These are phyloP conservation scores for Heterobasidion irregulare DNA, from an alignment of 1,284 basidiomycete species.

Conservation along the genomic window DNA sequence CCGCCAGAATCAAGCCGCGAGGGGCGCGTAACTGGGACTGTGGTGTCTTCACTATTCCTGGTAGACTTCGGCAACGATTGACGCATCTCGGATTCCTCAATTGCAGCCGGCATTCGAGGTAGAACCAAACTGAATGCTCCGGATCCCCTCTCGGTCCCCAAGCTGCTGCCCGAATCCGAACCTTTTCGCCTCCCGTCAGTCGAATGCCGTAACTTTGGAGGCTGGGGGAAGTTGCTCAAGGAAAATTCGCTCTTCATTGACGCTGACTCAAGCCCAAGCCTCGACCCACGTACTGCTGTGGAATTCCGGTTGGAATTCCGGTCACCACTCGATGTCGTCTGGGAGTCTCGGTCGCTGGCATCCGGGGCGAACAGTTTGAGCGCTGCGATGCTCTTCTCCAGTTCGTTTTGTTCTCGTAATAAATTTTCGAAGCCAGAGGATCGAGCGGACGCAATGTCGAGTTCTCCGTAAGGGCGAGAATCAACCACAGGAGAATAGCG, in stretches of 20 bases:
- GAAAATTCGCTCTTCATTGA: constrained; percentile 55
- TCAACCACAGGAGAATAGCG: constrained; percentile 3
- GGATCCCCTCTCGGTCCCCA: neutral
- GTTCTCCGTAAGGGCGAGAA: neutral
- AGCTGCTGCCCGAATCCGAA: neutral
- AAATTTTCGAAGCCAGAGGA: constrained; percentile 37
- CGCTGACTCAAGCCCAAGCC: constrained; percentile 15
- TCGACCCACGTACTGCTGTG: neutral
- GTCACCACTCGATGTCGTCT: neutral
- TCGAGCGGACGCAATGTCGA: constrained; percentile 15
- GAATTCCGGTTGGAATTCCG: constrained; percentile 5
- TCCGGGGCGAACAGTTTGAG: constrained; percentile 39
- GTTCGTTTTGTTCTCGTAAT: constrained; percentile 51
- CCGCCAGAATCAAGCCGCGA: constrained; percentile 33
- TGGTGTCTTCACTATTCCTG: constrained; percentile 19
- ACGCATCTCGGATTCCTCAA: constrained; percentile 5
- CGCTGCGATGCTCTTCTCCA: constrained; percentile 57
- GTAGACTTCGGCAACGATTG: constrained; percentile 24
- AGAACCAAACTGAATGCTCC: constrained; percentile 13
- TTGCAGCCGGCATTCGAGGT: constrained; percentile 18
- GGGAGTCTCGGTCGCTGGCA: neutral
- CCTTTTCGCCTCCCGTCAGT: constrained; percentile 2
- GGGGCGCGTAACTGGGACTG: constrained; percentile 9
- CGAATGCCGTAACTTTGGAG: constrained; percentile 32
- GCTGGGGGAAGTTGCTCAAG: constrained; percentile 60